A percentile compares a stretch with the other conserved stretches of the same genome.
phyloP scores from a whole-genome alignment of 2,329 filamentous ascomycete genomes.

The Colletotrichum cereale region DNA sequence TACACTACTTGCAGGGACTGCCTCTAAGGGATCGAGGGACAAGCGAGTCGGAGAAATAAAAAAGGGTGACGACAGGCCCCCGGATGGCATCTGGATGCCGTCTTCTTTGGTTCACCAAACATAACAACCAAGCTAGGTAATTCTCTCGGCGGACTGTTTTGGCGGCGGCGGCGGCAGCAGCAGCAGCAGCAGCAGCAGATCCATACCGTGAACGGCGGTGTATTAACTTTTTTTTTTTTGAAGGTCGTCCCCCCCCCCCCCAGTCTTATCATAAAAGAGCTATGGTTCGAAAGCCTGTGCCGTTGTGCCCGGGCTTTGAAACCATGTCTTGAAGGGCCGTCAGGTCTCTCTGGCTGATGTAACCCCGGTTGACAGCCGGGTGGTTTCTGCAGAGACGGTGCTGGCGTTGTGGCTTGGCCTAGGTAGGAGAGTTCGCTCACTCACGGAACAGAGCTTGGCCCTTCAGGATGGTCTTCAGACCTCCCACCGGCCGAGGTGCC shows the following conservation, averaged over 20 bases:
- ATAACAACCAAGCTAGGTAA: slow-evolving; percentile 12
- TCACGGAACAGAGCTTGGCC: slow-evolving; percentile 14
- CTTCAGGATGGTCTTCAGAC: slow-evolving; percentile 27
- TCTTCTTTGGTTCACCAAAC: slow-evolving; percentile 11
- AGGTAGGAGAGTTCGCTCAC: slow-evolving; percentile 15
- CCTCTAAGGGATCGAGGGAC: slow-evolving; percentile 2
- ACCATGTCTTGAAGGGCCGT: slow-evolving; percentile 37
- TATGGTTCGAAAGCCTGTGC: slow-evolving; percentile 34
- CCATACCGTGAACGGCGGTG: slow-evolving; percentile 15
- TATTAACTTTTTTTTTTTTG: background rate
- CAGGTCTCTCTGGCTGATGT: slow-evolving; percentile 36
- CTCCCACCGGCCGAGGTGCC: slow-evolving; percentile 14
- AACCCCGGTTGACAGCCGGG: slow-evolving; percentile 22
- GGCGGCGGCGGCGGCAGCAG: slow-evolving; percentile 5
- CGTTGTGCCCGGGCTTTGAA: slow-evolving; percentile 33
- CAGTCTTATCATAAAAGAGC: too few relatives aligned
- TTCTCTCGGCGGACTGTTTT: slow-evolving; percentile 20
- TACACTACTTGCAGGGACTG: background rate
- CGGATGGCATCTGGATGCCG: slow-evolving; percentile 18
- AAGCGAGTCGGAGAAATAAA: slow-evolving; percentile 38
- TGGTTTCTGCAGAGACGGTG: slow-evolving; percentile 28
- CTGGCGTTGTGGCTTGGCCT: slow-evolving; percentile 16
- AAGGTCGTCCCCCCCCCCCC: too few relatives aligned
- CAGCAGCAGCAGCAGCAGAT: slow-evolving; percentile 18
- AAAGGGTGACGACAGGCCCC: slow-evolving; percentile 29